These are phyloP conservation scores for Wickerhamomyces kurtzmanii DNA, from an alignment of 805 yeast species.

Conservation along the genomic window DNA sequence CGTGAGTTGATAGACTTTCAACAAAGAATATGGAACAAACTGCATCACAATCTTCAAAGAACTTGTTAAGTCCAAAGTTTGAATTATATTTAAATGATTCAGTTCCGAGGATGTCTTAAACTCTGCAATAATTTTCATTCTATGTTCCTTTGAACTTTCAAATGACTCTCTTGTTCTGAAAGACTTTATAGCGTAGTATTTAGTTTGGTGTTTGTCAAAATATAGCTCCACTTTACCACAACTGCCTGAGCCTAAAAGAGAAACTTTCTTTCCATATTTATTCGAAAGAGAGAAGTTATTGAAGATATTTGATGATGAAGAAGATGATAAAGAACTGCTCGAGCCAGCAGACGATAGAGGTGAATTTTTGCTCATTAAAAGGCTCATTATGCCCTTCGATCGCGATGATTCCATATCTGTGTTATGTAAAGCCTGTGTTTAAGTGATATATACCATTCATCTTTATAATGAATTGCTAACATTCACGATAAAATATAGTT, in stretches of 20 bases:
- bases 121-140: slow-evolving; percentile 65
- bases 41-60: slow-evolving; percentile 73
- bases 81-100: slow-evolving; percentile 65
- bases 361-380: no score
- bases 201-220: slow-evolving; percentile 7
- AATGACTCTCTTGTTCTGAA: slow-evolving; percentile 31
- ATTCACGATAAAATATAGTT: no score
- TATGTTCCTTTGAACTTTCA: slow-evolving; percentile 59
- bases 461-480: no score
- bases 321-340: background rate
- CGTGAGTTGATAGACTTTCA: slow-evolving; percentile 81
- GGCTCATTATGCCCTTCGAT: no score
- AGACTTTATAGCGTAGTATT: slow-evolving; percentile 31
- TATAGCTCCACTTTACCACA: slow-evolving; percentile 25
- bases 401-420: no score
- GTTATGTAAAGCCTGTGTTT: no score
- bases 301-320: background rate
- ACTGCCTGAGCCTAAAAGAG: slow-evolving; percentile 19
- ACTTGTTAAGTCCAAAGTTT: slow-evolving; percentile 61
- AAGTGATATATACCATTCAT: no score
- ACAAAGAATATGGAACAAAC: slow-evolving; percentile 79
- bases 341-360: background rate
- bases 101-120: slow-evolving; percentile 65
- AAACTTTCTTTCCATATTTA: slow-evolving; percentile 11
- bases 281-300: no score